phyloP scores from a whole-genome alignment of 2,329 filamentous ascomycete genomes.

The Phaeosphaeria sp. region DNA sequence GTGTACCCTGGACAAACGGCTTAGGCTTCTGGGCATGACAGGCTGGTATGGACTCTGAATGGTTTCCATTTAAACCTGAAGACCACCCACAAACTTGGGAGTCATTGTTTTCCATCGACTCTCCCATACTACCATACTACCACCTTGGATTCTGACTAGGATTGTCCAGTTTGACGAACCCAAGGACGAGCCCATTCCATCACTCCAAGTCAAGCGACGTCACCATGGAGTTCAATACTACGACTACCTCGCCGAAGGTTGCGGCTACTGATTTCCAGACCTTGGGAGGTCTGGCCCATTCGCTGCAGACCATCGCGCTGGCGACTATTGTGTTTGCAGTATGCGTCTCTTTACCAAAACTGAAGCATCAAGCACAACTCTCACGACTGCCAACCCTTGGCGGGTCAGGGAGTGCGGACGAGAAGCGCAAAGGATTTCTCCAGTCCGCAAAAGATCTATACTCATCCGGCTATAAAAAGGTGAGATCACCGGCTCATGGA shows the following conservation, averaged over 20 bases:
- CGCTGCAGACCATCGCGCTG: constrained; percentile 30
- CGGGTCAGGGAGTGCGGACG: not conserved
- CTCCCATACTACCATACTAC: too few relatives aligned
- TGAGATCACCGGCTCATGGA: not conserved
- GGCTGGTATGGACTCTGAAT: not conserved
- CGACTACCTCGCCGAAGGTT: not conserved
- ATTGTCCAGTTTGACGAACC: not conserved
- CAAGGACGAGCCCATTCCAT: not conserved
- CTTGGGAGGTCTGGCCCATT: constrained; percentile 22
- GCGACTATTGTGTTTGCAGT: constrained; percentile 33
- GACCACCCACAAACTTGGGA: not conserved
- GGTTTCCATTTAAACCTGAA: not conserved
- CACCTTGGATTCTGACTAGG: too few relatives aligned
- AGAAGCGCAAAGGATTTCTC: constrained; percentile 29
- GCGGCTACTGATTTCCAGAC: constrained; percentile 27
- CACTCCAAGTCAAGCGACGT: not conserved
- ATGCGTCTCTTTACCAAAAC: constrained; percentile 26
- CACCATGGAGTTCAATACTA: constrained; percentile 2
- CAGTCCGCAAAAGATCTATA: constrained; percentile 31
- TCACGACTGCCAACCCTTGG: constrained; percentile 32
- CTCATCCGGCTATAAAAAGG: not conserved
- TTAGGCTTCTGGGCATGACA: not conserved
- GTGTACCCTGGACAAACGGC: not conserved
- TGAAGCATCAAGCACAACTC: constrained; percentile 30
- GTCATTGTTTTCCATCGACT: too few relatives aligned